Base-by-base conservation (phyloP, 495 filamentous ascomycete genomes). In the Pyrenopolyporus hunteri region DNA sequence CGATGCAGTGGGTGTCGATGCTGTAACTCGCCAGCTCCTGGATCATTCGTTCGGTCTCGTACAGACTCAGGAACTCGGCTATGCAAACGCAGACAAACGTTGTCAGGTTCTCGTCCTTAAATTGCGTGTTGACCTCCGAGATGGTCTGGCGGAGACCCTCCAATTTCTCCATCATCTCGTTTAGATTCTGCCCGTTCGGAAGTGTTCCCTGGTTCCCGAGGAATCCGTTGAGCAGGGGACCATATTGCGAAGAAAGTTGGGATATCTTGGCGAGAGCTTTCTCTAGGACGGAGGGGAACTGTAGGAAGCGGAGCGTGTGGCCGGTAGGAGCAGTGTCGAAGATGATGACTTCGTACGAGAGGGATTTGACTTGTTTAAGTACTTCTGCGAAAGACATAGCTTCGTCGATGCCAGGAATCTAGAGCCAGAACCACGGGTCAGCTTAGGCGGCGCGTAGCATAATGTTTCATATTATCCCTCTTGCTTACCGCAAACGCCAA, bases 311-410 rank as follows among this genome's bases (percentile, higher is more conserved):
- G 52, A 99, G 87, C 0, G 94, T 99, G 82, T 99, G 94, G 40
- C 94, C 94, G n/a, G 94, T 99, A 6, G 94, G 94, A 1, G 94
- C 94, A 36, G 94, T 99, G 70, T 99, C 94, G 85, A 98, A 99
- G 73, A 99, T 91, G 76, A 99, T 97, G 66, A 91, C 88, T 72
- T 97, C 94, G 83, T 98, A 99, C 7, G 91, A 95, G 60, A 98
- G 87, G n/a, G 90, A 95, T 76, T 98, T 98, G 78, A 99, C 94
- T 77, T 99, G 95, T 76, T 99, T 98, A 57, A 98, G 83, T 43
- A 98, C 94, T 77, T 98, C 94, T 68, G 94, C 94, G 69, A 98
- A 99, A 44, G 94, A 97, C 95, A 98, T 98, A 69, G 94, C 94
- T 75, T 99, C 94, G 74, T 99, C 94, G 53, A 99, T 93, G 75